Evolutionary conservation across 1,284 basidiomycete species (phyloP).

Genomic region (Wallemia mellicola): DNA sequence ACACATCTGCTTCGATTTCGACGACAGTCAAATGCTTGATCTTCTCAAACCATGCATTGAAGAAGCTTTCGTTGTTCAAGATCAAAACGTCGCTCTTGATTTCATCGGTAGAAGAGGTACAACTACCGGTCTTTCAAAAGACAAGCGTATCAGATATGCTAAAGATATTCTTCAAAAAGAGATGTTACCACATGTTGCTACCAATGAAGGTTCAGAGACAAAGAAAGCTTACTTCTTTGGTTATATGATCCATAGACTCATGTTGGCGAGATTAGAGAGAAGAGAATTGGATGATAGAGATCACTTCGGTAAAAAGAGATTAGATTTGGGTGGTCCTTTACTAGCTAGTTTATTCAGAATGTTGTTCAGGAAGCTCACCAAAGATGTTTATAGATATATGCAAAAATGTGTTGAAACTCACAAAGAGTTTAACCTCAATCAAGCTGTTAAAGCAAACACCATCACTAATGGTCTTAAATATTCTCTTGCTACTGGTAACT

Average conservation of each 20-base stretch:
- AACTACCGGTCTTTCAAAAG: slow-evolving; percentile 66
- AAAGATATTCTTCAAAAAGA: slow-evolving; percentile 97
- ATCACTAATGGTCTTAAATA: slow-evolving; percentile 97
- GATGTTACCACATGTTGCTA: slow-evolving; percentile 91
- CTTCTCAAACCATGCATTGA: slow-evolving; percentile 98
- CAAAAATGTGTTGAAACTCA: slow-evolving; percentile 97
- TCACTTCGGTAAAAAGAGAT: slow-evolving; percentile 94
- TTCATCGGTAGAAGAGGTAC: slow-evolving; percentile 97
- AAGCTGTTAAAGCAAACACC: slow-evolving; percentile 81
- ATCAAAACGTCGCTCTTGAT: slow-evolving; percentile 75
- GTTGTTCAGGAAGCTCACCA: slow-evolving; percentile 86
- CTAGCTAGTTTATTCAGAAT: slow-evolving; percentile 89
- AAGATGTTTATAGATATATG: slow-evolving; percentile 85
- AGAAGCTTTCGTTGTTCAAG: slow-evolving; percentile 93
- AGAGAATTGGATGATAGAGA: slow-evolving; percentile 95
- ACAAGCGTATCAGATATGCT: slow-evolving; percentile 78
- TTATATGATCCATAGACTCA: slow-evolving; percentile 95
- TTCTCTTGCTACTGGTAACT: slow-evolving; percentile 93
- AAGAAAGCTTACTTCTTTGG: slow-evolving; percentile 99
- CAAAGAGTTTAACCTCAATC: slow-evolving; percentile 72
- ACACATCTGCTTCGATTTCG: slow-evolving; percentile 94
- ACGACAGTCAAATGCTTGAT: slow-evolving; percentile 84
- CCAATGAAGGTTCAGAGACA: slow-evolving; percentile 79
- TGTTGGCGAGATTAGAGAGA: slow-evolving; percentile 74
- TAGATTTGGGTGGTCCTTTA: slow-evolving; percentile 83